Percentiles rank a stretch among this genome's conserved stretches.
phyloP scores from a whole-genome alignment of 2,329 filamentous ascomycete species.

The Blumeria graminis region DNA sequence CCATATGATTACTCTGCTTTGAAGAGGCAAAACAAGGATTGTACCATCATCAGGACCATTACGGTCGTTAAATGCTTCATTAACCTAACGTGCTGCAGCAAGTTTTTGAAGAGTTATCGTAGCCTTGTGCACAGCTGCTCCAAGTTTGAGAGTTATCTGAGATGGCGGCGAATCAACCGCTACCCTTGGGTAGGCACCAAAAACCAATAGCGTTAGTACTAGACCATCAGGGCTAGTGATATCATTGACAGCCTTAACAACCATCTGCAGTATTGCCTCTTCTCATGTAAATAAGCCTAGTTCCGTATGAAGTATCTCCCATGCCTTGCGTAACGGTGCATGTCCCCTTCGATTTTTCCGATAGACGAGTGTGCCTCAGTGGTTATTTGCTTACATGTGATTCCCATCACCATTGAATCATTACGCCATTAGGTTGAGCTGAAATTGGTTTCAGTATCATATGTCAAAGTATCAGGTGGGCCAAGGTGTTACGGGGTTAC shows the following conservation, averaged over 20 bases:
- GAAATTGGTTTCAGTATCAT: constrained; percentile 1
- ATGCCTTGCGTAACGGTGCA: background rate
- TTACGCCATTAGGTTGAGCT: background rate
- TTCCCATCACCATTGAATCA: background rate
- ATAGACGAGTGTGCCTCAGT: background rate
- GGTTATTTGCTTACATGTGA: background rate
- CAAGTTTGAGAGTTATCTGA: background rate
- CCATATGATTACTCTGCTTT: background rate
- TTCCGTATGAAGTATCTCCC: background rate
- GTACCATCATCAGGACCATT: background rate
- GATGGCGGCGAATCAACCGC: background rate
- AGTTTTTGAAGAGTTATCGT: background rate
- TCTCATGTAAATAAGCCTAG: background rate
- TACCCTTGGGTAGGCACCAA: background rate
- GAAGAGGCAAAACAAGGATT: background rate
- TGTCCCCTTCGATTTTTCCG: constrained; percentile 1
- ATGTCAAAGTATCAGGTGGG: background rate
- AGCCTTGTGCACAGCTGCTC: background rate
- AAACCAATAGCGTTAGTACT: background rate
- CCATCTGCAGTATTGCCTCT: background rate
- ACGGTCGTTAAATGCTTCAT: background rate
- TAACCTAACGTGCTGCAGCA: background rate
- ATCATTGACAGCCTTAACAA: constrained; percentile 1
- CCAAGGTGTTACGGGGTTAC: no score
- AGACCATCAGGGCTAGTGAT: background rate